phyloP scores from a whole-genome alignment of 208 protist genomes.

The Endotrypanum monterogeii region DNA sequence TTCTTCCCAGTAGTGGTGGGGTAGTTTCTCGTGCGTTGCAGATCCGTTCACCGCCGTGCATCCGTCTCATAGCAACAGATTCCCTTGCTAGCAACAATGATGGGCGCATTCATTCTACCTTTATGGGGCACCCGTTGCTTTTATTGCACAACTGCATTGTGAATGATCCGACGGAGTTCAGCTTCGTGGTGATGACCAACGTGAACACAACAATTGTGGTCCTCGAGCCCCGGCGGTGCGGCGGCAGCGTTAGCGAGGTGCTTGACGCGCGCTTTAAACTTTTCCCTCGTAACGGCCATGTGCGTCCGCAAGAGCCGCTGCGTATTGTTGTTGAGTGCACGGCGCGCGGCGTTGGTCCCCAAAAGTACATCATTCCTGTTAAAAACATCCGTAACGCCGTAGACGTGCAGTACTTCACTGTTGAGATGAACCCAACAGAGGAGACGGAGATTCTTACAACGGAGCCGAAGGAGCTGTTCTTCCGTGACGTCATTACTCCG shows the following conservation, averaged over 20 bases:
- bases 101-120: constrained; percentile 27
- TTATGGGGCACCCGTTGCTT: constrained; percentile 74
- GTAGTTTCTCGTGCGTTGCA: constrained; percentile 3
- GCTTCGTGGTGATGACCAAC: constrained; percentile 58
- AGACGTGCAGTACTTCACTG: constrained; percentile 73
- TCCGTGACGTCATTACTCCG: constrained; percentile 74
- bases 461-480: constrained; percentile 61
- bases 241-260: constrained; percentile 32
- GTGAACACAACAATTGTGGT: constrained; percentile 69
- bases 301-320: constrained; percentile 46
- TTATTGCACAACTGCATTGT: constrained; percentile 73
- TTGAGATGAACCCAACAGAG: constrained; percentile 76
- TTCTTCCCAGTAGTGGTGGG: not conserved
- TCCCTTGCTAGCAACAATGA: not conserved
- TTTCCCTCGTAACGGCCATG: constrained; percentile 67
- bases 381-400: constrained; percentile 70
- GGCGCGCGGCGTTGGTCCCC: constrained; percentile 66
- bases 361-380: constrained; percentile 86
- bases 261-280: constrained; percentile 84
- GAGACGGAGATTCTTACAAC: constrained; percentile 66
- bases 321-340: constrained; percentile 82
- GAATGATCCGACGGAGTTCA: constrained; percentile 73
- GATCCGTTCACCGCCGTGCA: constrained; percentile 13
- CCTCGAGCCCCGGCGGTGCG: constrained; percentile 71
- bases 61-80: constrained; percentile 13